phyloP scores from a whole-genome alignment of 2,329 filamentous ascomycete species.

The Pestalotiopsis sp. region DNA sequence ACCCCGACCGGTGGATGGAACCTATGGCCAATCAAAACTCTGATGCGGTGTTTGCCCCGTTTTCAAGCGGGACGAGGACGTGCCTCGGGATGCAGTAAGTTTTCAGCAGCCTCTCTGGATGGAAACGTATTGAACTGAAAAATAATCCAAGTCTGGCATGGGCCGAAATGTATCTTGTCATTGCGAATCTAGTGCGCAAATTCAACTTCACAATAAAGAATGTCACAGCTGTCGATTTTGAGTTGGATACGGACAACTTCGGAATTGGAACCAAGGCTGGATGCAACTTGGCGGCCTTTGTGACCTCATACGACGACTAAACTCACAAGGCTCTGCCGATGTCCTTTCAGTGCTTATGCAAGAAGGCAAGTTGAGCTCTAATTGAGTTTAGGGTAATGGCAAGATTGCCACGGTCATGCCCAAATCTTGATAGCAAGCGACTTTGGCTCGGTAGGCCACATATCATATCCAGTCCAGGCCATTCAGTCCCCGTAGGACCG shows the following conservation, averaged over 20 bases:
- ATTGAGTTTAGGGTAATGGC: too few species aligned
- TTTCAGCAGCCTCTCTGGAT: not conserved
- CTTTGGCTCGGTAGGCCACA: too few species aligned
- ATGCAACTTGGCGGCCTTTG: not conserved
- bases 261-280: not conserved
- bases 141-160: constrained; percentile 30
- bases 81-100: constrained; percentile 13
- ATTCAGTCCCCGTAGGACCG: not conserved
- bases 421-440: too few species aligned
- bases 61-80: constrained; percentile 9
- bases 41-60: constrained; percentile 1
- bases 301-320: not conserved
- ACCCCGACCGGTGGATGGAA: constrained; percentile 30
- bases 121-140: not conserved
- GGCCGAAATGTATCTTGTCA: constrained; percentile 34
- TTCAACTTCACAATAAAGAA: constrained; percentile 7
- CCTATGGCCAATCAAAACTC: not conserved
- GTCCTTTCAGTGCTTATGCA: too few species aligned
- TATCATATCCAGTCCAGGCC: not conserved
- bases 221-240: not conserved
- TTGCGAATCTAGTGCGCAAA: not conserved
- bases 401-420: too few species aligned
- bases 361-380: too few species aligned
- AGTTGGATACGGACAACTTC: not conserved
- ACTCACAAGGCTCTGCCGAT: too few species aligned